Percentiles rank a stretch among this genome's conserved stretches.
Evolutionary conservation across 140 eudicot genomes (phyloP).

Genomic region (Senecio squalidus): DNA sequence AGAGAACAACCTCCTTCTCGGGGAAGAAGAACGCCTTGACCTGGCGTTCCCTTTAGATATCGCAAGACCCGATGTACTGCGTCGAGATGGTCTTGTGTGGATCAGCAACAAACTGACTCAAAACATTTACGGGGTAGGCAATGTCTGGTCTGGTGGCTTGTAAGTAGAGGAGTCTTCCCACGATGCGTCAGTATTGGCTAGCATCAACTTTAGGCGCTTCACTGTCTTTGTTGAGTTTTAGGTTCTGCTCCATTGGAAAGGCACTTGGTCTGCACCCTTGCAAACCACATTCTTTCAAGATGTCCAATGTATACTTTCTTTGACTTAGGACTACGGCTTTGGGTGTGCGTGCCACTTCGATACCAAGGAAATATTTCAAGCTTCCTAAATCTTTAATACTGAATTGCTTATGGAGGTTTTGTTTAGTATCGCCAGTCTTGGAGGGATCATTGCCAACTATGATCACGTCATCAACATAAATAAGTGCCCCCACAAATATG

Average conservation of each 20-base stretch:
- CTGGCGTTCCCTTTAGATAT: neutral
- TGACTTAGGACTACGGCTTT: too few species aligned
- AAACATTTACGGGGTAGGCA: neutral
- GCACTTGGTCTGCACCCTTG: too few species aligned
- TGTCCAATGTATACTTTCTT: too few species aligned
- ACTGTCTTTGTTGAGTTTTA: neutral
- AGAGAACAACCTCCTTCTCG: neutral
- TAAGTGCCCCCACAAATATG: neutral
- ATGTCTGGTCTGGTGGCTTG: too few species aligned
- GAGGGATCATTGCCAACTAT: neutral
- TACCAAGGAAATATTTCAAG: too few species aligned
- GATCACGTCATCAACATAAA: neutral
- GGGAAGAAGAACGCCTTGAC: neutral
- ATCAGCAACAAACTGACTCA: too few species aligned
- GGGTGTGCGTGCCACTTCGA: too few species aligned
- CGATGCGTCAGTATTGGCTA: neutral
- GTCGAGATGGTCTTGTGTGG: neutral
- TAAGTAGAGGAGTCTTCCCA: too few species aligned
- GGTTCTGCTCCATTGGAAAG: too few species aligned
- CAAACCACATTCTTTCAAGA: too few species aligned
- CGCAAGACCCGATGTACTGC: neutral
- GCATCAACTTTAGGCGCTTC: neutral
- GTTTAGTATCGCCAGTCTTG: neutral
- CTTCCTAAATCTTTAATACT: too few species aligned
- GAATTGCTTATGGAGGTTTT: too few species aligned